phyloP scores from a whole-genome alignment of 345 rosid genomes.

The Viola odorata region DNA sequence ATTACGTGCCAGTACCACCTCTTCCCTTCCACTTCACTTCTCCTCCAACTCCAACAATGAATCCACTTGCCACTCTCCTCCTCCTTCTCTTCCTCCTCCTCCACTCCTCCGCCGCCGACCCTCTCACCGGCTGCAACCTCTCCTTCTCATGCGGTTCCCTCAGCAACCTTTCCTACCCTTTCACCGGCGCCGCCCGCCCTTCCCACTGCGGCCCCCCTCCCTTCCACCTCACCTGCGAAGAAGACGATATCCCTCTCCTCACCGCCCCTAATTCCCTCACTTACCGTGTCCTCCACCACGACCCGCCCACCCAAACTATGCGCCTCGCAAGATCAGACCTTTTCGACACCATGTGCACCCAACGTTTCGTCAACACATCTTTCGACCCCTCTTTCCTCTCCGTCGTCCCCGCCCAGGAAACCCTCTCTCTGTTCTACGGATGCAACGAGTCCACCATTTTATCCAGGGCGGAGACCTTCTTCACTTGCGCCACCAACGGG shows the following conservation, averaged over 20 bases:
- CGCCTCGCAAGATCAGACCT: conserved; percentile 28
- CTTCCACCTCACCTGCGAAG: conserved; percentile 28
- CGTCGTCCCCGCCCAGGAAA: background rate
- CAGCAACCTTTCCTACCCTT: conserved; percentile 33
- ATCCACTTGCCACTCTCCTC: background rate
- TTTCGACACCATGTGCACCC: conserved; percentile 21
- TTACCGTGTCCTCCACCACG: conserved; percentile 21
- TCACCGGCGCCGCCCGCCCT: conserved; percentile 45
- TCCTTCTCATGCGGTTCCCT: conserved; percentile 34
- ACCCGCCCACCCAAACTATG: conserved; percentile 19
- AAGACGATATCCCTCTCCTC: conserved; percentile 9
- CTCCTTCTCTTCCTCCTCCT: background rate
- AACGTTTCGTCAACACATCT: conserved; percentile 16
- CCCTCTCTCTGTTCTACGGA: conserved; percentile 21
- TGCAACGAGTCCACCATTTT: background rate
- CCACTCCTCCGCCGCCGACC: background rate
- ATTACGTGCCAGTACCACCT: background rate
- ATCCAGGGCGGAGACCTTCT: conserved; percentile 1
- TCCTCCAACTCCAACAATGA: background rate
- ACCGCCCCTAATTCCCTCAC: conserved; percentile 3
- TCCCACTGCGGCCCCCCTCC: conserved; percentile 37
- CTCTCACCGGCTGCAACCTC: conserved; percentile 11
- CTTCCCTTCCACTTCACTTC: background rate
- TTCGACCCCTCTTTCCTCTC: conserved; percentile 19
- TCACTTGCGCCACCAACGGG: conserved; percentile 18